Evolutionary conservation across 2,329 filamentous ascomycete species (phyloP), one percentile per base, ranked within the genome.

Genomic region (Calonectria hongkongensis): DNA sequence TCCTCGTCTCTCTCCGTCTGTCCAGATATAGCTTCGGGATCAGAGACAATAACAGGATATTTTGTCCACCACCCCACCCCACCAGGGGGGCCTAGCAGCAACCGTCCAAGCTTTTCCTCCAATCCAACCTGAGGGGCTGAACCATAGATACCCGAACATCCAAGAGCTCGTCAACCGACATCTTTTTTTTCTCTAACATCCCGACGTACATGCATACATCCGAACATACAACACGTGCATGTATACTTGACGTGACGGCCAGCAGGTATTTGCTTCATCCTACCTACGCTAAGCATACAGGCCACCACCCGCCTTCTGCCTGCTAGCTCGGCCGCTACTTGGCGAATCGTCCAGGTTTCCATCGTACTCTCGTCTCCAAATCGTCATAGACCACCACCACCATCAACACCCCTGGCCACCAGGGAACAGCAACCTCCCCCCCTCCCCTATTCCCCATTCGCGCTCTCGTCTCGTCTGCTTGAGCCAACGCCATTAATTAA

Each of bases 401-500:
- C 25, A 33, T 28, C 63, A 45, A 15, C n/a, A 39, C 41, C 54
- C 68, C 64, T 47, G 48, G 68, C 47, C 48, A 66, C 16, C 54
- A 50, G 63, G 54, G 41, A 50, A 60, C 4, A 67, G 12, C 33
- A 36, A 13, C 33, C 6, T 9, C 33, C 33, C 33, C 33, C 62
- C 45, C 51, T 27, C 63, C 43, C 47, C 63, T 45, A 43, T 62
- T 66, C 50, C 67, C 8, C 48, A 56, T 43, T 48, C 63, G 18
- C 39, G 30, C 30, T 28, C 56, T 68, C 41, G 33, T 36, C 33
- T 36, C 9, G 39, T 27, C 21, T 27, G 18, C 50, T 48, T 18
- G 51, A 39, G 18, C 15, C 51, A 54, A 47, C 21, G 25, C 48
- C 47, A 50, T 43, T 21, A 27, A 18, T 28, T 21, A 27, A 18